A percentile compares a stretch with the other conserved stretches of the same genome.
Conservation (phyloP, 129 eudicot genomes). For the Arctium minus region DNA sequence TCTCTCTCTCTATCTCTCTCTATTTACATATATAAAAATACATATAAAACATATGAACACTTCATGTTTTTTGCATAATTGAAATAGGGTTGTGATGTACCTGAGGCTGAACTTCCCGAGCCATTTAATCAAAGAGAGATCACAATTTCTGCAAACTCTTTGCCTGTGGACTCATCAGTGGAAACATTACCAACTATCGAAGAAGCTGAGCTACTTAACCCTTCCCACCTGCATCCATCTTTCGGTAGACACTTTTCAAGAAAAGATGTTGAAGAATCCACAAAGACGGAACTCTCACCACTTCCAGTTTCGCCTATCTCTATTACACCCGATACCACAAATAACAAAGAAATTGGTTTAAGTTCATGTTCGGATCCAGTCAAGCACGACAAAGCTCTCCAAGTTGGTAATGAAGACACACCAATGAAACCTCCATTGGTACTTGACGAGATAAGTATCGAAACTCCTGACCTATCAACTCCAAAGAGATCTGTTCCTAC, state of each 20-base stretch:
- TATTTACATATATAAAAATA: background rate
- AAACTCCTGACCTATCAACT: conserved; percentile 65
- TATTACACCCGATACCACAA: conserved; percentile 13
- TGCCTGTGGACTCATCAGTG: conserved; percentile 19
- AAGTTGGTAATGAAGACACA: conserved; percentile 31
- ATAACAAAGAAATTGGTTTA: conserved; percentile 16
- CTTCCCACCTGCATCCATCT: conserved; percentile 49
- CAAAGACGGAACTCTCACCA: conserved; percentile 24
- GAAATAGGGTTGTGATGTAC: conserved; percentile 52
- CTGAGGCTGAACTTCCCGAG: conserved; percentile 74
- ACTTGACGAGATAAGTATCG: conserved; percentile 25
- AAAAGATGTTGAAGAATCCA: conserved; percentile 20
- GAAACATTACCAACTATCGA: background rate
- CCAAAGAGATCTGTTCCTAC: conserved; percentile 66
- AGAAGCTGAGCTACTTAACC: conserved; percentile 32
- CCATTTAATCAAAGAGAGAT: conserved; percentile 39
- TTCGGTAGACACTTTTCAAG: conserved; percentile 41
- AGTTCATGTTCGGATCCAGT: conserved; percentile 21
- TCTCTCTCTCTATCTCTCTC: no score
- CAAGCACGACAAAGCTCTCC: conserved; percentile 1
- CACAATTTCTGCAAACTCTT: conserved; percentile 4
- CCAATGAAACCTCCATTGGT: conserved; percentile 44
- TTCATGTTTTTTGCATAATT: background rate
- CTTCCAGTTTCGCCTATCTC: conserved; percentile 19
- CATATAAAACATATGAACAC: background rate